A percentile compares a stretch with the other conserved stretches of the same genome.
Evolutionary conservation across 2,329 filamentous ascomycete genomes (phyloP).

Genomic region (Plenodomus lindquistii): DNA sequence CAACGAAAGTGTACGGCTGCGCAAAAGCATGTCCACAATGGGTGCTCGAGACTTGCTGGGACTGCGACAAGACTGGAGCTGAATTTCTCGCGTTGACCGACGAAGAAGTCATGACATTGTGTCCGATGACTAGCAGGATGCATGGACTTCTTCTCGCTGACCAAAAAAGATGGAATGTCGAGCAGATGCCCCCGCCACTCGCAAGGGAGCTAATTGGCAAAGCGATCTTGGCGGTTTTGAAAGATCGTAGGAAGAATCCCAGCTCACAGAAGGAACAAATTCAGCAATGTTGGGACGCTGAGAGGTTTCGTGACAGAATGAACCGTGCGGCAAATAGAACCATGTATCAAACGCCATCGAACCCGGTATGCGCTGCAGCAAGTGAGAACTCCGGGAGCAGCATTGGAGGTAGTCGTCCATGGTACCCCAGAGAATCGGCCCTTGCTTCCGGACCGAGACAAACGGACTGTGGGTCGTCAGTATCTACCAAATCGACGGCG

Average conservation of each 20-base stretch:
- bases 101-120: neutral
- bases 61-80: constrained; percentile 19
- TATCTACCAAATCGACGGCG: neutral
- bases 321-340: neutral
- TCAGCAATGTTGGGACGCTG: neutral
- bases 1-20: constrained; percentile 9
- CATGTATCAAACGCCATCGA: neutral
- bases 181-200: neutral
- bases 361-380: neutral
- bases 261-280: neutral
- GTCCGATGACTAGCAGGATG: neutral
- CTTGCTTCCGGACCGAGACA: neutral
- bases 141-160: constrained; percentile 4
- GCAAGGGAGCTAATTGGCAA: constrained; percentile 1
- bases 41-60: constrained; percentile 28
- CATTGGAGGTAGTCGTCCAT: neutral
- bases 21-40: constrained; percentile 25
- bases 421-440: neutral
- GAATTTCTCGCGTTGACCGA: constrained; percentile 11
- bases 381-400: neutral
- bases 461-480: neutral
- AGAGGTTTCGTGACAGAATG: neutral
- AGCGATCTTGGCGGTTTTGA: neutral
- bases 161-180: neutral
- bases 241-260: neutral